Evolutionary conservation across 257 asterid genomes (phyloP), one percentile per base, ranked within the genome.

Genomic region (Hygrophila difformis): DNA sequence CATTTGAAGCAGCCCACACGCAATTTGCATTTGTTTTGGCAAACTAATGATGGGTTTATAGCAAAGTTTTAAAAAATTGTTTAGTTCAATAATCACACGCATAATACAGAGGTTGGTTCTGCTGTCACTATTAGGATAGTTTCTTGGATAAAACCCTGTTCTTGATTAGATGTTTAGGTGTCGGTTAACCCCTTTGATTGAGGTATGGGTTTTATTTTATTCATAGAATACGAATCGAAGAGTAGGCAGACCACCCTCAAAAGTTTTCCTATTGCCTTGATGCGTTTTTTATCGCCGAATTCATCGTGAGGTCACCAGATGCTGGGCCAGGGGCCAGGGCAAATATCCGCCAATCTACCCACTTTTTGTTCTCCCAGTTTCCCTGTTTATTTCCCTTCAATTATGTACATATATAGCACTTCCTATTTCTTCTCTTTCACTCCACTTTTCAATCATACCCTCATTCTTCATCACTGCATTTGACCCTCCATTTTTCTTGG

Each of bases 291-390:
- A 28, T 55, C 38, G 55, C 51, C 51, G 57, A 15, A 51, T 16
- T 34, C 36, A 17, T 43, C 57, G 28, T 29, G 56, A 61, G 72
- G 60, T 52, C 42, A 52, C 40, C 18, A 53, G 49, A 42, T 4
- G 59, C 53, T 61, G 79, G 70, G 65, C 81, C 87, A 68, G 60
- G 79, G 70, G 65, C 81, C 87, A 68, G 60, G 71, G 54, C 75
- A 48, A 57, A 54, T 56, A 40, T 71, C n/a, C 54, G 56, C 41
- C 67, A 63, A 16, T 39, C 61, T 52, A 71, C 72, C 79, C 55
- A 67, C 68, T 49, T 66, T 61, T 43, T 63, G 55, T 38, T 53
- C 61, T 47, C 51, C 60, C 57, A 23, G 56, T 47, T 54, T 63
- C 57, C 31, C 52, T 59, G 49, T 45, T 56, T 60, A 49, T 33